These are phyloP conservation scores for Calonectria honghensis DNA, from an alignment of 2,329 filamentous ascomycete species.

Conservation along the genomic window DNA sequence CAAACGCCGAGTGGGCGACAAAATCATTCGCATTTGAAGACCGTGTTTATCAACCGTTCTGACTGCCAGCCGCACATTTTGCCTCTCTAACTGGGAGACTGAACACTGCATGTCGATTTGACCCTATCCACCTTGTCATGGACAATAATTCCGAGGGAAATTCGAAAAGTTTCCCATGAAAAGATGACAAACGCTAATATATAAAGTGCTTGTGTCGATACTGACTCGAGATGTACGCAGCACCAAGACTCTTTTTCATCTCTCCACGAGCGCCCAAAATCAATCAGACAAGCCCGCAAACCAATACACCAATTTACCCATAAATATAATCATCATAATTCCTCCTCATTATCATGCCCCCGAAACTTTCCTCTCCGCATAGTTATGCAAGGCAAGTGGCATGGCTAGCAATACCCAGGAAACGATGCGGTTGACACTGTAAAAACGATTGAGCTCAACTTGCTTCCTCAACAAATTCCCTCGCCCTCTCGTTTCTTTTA, in stretches of 20 bases:
- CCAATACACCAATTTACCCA: not conserved
- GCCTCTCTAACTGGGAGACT: not conserved
- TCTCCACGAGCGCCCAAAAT: not conserved
- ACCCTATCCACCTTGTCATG: not conserved
- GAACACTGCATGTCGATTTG: not conserved
- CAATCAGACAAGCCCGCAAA: not conserved
- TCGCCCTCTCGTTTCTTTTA: not conserved
- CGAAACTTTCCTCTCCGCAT: too few species aligned
- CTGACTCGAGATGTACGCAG: not conserved
- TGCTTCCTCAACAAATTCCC: too few species aligned
- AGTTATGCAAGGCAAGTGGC: not conserved
- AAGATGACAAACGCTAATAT: not conserved
- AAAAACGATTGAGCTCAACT: not conserved
- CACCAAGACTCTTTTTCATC: not conserved
- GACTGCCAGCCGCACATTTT: not conserved
- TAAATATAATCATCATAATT: slow-evolving; percentile 18
- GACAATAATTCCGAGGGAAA: not conserved
- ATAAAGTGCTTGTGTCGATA: too few species aligned
- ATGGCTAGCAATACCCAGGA: too few species aligned
- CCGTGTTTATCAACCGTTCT: not conserved
- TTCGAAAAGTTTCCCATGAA: not conserved
- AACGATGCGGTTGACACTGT: not conserved
- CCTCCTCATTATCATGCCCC: not conserved
- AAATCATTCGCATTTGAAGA: not conserved
- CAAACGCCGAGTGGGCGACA: not conserved